These are phyloP conservation scores for Paecilomyces dactylethromorphus DNA, from an alignment of 2,329 filamentous ascomycete species.

Conservation along the genomic window DNA sequence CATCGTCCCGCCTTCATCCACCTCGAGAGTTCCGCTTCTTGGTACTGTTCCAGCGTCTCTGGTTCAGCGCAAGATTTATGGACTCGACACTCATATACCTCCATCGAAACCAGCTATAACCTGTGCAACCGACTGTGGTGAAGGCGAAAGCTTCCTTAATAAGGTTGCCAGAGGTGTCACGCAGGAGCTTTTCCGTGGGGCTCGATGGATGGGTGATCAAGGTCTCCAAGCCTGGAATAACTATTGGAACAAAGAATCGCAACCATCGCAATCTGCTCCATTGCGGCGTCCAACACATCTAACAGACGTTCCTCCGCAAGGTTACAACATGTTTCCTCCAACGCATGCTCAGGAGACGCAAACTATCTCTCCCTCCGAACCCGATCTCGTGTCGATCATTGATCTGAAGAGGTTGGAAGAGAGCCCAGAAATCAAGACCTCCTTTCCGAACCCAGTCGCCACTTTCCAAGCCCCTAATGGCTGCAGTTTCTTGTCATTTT, in stretches of 20 bases:
- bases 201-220: conserved; percentile 44
- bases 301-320: conserved; percentile 22
- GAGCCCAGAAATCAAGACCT: conserved; percentile 25
- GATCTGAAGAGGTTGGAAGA: conserved; percentile 40
- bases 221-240: conserved; percentile 45
- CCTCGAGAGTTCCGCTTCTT: conserved; percentile 32
- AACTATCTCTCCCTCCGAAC: conserved; percentile 27
- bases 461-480: conserved; percentile 44
- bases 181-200: conserved; percentile 43
- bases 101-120: conserved; percentile 35
- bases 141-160: conserved; percentile 42
- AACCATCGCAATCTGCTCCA: conserved; percentile 14
- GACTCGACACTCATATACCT: conserved; percentile 36
- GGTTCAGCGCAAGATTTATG: conserved; percentile 28
- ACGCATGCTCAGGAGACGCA: conserved; percentile 39
- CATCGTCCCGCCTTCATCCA: conserved; percentile 35
- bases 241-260: conserved; percentile 43
- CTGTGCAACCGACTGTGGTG: conserved; percentile 40
- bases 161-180: conserved; percentile 44
- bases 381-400: conserved; percentile 41
- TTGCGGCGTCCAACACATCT: conserved; percentile 24
- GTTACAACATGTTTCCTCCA: conserved; percentile 36
- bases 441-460: conserved; percentile 30
- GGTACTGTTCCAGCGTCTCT: conserved; percentile 33
- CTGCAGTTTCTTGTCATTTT: conserved; percentile 44